Base-by-base conservation (phyloP, 208 protist species). In the Herpetomonas samuelpessoai region DNA sequence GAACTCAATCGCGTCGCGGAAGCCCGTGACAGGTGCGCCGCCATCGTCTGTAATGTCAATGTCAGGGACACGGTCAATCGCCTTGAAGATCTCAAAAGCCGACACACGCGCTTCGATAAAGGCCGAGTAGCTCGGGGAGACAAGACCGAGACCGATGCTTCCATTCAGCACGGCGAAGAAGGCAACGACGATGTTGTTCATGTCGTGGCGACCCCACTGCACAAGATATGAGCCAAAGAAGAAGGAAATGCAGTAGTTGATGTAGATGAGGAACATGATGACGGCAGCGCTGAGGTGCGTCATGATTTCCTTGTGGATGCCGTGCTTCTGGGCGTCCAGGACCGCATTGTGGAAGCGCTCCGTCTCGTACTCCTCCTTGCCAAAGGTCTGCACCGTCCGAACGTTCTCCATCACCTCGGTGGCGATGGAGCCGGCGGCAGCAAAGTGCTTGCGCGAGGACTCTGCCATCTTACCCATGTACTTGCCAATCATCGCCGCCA, bases 341-440 rank as follows among this genome's bases (percentile, higher is more conserved):
- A 95, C 71, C 16, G 79, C 78, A 0, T 44, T 58, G 31, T 55
- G 63, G 50, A 93, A 96, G 2, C 86, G 81, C 24, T 84, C 65
- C 22, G 73, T 52, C 58, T 89, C 85, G 44, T 73, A 58, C 1
- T 68, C 58, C 55, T 93, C 82, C 2, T 65, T 65, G 12, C 80
- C 83, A 50, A 96, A 96, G 2, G 72, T 64, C 57, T 88, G 79
- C 47, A 96, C 91, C 2, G 88, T 96, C 27, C 84, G 77, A 54
- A 95, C 76, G 48, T 84, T 86, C 38, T 85, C 68, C 30, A 96
- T 89, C 50, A 88, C 83, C 59, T 96, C 85, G 2, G 88, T 91
- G 12, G 91, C 87, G 28, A 96, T 71, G 27, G 80, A 81, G 16
- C 91, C 91, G 2, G 91, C 91, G 22, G 38, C 66, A 16, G 86